Evolutionary conservation across 495 filamentous ascomycete genomes (phyloP).

Genomic region (Hypoxylon subgilvum): DNA sequence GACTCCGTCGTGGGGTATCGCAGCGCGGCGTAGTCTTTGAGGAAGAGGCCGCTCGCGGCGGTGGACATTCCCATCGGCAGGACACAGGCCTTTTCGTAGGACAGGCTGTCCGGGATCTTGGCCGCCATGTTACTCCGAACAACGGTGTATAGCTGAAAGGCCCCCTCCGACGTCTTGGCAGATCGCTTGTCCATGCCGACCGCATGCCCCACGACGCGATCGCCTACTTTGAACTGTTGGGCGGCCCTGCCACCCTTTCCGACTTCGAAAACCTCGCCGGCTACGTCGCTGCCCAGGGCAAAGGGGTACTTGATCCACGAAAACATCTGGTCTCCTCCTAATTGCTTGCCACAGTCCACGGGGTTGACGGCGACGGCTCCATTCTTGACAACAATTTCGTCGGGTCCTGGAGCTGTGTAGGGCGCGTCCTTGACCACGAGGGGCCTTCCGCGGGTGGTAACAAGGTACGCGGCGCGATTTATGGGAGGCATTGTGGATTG

Average conservation of each 20-base stretch:
- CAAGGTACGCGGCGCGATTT: conserved; percentile 13
- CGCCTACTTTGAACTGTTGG: conserved; percentile 49
- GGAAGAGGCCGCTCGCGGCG: conserved; percentile 49
- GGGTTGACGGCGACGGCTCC: conserved; percentile 50
- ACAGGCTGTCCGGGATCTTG: conserved; percentile 49
- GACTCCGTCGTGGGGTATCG: conserved; percentile 45
- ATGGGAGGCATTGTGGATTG: conserved; percentile 6
- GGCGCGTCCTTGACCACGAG: conserved; percentile 40
- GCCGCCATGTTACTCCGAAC: conserved; percentile 30
- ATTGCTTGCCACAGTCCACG: conserved; percentile 54
- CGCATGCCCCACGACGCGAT: conserved; percentile 44
- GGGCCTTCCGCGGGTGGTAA: conserved; percentile 6
- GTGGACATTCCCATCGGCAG: conserved; percentile 55
- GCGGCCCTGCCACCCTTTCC: conserved; percentile 46
- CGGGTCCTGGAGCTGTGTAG: conserved; percentile 31
- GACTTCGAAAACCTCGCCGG: conserved; percentile 54
- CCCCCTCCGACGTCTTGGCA: neutral
- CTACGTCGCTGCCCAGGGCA: conserved; percentile 58
- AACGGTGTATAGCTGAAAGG: conserved; percentile 35
- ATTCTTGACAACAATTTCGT: conserved; percentile 48
- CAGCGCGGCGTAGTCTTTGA: conserved; percentile 43
- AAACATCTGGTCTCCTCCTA: conserved; percentile 24
- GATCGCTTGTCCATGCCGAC: conserved; percentile 1
- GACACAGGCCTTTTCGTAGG: conserved; percentile 49
- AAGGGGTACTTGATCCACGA: conserved; percentile 47